Base-by-base conservation (phyloP, 805 yeast genomes). In the Debaryomyces maramus region DNA sequence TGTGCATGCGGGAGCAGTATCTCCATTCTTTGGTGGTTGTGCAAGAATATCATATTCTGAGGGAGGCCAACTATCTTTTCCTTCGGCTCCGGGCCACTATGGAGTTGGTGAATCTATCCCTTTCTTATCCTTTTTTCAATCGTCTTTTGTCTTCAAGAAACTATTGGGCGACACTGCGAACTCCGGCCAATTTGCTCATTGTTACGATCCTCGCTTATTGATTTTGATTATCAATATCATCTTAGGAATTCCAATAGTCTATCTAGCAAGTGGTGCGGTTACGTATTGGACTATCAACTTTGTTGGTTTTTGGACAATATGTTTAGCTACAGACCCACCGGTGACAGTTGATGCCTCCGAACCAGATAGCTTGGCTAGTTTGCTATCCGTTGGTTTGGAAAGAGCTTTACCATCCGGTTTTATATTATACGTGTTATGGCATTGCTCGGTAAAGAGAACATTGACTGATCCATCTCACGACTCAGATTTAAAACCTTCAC, bases 261-360 rank as follows among this genome's bases (percentile, higher is more conserved):
- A 72, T 42, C 48, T 76, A 3, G 80, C 82, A 3, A 57, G 63
- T 15, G 73, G 72, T 2, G 49, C 57, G 1, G 63, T 58, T 1
- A 45, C 56, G 10, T 87, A 71, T 52, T 84, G 91, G 88, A 70
- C 78, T 0, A 55, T 75, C 10, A 65, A 75, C 14, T 51, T 79
- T 1, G 80, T 78, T 9, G 96, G 91, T 0, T 90, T 83, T 62
- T 88, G 96, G 97, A 85, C 95, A 0, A 76, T 89, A 19, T 60
- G 80, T 1, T 56, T 90, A 19, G 75, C 83, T 0, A 77, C 89
- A 14, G 95, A 91, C 46, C 95, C 96, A 5, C 97, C 97, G 2
- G 39, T 74, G 1, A 50, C 72, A 4, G 76, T 78, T 2, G 78
- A 81, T 45, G 78, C 83, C 0, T 65, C 66, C 31, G 73, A 75